Evolutionary conservation across 1,284 basidiomycete species (phyloP).

Genomic region (Ceratobasidium sp.): DNA sequence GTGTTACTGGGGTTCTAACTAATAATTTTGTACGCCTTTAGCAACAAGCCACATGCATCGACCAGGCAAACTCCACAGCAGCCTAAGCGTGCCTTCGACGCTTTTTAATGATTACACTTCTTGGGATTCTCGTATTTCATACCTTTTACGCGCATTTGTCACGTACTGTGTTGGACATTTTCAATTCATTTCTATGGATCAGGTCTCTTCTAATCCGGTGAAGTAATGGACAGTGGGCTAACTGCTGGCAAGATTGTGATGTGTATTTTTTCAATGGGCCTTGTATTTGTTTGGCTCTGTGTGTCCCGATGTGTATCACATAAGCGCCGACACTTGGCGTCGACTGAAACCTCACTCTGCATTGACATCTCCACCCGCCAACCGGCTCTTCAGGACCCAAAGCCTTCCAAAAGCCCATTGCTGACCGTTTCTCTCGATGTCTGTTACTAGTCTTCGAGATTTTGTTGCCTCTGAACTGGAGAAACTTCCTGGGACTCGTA

Average conservation of each 20-base stretch:
- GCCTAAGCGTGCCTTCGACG: not conserved
- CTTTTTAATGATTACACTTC: not conserved
- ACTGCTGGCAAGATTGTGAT: not conserved
- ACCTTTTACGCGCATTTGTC: conserved; percentile 29
- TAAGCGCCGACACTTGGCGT: conserved; percentile 9
- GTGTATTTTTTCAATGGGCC: not conserved
- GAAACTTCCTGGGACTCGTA: conserved; percentile 61
- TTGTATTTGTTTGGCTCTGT: conserved; percentile 30
- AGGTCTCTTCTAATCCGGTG: conserved; percentile 8
- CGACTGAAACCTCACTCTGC: not conserved
- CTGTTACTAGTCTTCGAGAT: conserved; percentile 20
- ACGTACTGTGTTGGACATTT: conserved; percentile 40
- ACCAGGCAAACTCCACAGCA: conserved; percentile 17
- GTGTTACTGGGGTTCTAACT: not conserved
- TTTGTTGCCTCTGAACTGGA: conserved; percentile 39
- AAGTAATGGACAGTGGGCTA: not conserved
- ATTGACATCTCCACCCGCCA: not conserved
- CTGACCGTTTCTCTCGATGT: not conserved
- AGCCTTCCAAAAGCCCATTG: not conserved
- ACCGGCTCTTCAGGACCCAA: not conserved
- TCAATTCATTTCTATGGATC: conserved; percentile 42
- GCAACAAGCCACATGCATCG: conserved; percentile 44
- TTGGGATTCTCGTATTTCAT: not conserved
- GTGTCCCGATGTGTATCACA: not conserved
- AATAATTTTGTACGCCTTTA: not conserved